phyloP scores from a whole-genome alignment of 164 flowering plant species.

The Dillenia suffruticosa region DNA sequence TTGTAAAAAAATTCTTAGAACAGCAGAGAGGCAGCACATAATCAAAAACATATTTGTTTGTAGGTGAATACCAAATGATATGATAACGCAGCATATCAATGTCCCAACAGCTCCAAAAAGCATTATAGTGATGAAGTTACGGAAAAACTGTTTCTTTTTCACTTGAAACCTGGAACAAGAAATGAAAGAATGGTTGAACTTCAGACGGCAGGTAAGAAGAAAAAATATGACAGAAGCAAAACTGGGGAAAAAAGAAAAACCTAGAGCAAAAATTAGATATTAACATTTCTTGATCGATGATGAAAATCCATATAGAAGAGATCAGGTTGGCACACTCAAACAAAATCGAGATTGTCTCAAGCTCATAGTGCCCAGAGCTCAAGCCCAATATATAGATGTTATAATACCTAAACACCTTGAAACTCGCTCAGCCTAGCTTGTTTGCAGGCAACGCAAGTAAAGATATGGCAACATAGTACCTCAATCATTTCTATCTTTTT shows the following conservation, averaged over 20 bases:
- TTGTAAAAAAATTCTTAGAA: not conserved
- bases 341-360: not conserved
- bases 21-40: not conserved
- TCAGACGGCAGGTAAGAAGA: not conserved
- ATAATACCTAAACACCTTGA: too few relatives aligned
- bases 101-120: conserved; percentile 87
- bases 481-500: too few relatives aligned
- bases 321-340: not conserved
- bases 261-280: not conserved
- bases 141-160: conserved; percentile 87
- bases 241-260: not conserved
- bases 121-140: conserved; percentile 65
- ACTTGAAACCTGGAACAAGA: conserved; percentile 71
- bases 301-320: too few relatives aligned
- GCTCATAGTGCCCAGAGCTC: too few relatives aligned
- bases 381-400: too few relatives aligned
- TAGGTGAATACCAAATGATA: conserved; percentile 48
- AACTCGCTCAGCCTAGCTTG: too few relatives aligned
- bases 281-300: not conserved
- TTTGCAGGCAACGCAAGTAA: not conserved
- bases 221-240: not conserved
- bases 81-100: conserved; percentile 55
- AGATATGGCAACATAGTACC: not conserved
- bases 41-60: conserved; percentile 2
- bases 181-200: not conserved